These are phyloP conservation scores for Coniochaeta hoffmannii DNA, from an alignment of 2,329 filamentous ascomycete genomes.

Conservation along the genomic window DNA sequence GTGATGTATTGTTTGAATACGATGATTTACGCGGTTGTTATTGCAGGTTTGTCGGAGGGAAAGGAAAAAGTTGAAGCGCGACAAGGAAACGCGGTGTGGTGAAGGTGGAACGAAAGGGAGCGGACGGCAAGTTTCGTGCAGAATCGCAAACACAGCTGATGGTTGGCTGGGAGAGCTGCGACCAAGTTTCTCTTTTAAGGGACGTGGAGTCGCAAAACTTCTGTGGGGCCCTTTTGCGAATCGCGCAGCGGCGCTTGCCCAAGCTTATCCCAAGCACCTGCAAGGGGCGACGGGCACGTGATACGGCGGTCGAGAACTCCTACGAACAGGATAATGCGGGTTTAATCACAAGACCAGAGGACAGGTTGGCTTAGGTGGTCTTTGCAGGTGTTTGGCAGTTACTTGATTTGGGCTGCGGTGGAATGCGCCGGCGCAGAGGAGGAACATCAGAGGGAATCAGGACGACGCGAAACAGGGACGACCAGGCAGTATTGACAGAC, in stretches of 20 bases:
- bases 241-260: neutral
- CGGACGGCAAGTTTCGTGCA: neutral
- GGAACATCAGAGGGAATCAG: too few relatives aligned
- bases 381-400: too few relatives aligned
- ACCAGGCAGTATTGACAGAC: too few relatives aligned
- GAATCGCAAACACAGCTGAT: neutral
- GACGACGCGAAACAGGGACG: too few relatives aligned
- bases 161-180: neutral
- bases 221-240: neutral
- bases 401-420: too few relatives aligned
- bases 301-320: too few relatives aligned
- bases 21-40: neutral
- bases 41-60: neutral
- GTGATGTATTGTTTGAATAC: slow-evolving; percentile 4
- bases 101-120: neutral
- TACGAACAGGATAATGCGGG: too few relatives aligned
- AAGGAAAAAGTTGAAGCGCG: neutral
- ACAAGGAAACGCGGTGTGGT: slow-evolving; percentile 1
- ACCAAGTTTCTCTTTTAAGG: neutral
- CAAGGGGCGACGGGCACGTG: neutral
- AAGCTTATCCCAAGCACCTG: neutral
- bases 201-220: neutral
- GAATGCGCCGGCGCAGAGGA: too few relatives aligned
- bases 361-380: too few relatives aligned
- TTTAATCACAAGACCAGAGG: too few relatives aligned